Evolutionary conservation across 768 basidiomycete species (phyloP).

Genomic region (Dictyophora rubrovolvata): DNA sequence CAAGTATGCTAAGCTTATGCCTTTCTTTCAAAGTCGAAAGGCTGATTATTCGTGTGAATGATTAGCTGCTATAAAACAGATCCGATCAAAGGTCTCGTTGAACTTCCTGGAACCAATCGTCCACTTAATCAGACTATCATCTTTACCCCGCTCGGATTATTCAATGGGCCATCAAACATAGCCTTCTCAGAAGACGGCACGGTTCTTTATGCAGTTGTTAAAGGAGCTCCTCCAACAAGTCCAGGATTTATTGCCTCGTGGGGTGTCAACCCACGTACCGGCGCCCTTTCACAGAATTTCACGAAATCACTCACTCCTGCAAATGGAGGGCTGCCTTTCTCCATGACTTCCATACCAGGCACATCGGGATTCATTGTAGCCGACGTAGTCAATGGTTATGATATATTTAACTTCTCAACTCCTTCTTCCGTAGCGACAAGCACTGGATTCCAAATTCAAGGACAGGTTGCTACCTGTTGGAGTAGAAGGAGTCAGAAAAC

Average conservation of each 20-base stretch:
- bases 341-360: slow-evolving; percentile 27
- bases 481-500: slow-evolving; percentile 20
- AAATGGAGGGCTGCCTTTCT: slow-evolving; percentile 39
- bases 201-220: slow-evolving; percentile 37
- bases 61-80: slow-evolving; percentile 36
- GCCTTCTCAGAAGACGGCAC: slow-evolving; percentile 36
- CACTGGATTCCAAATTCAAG: slow-evolving; percentile 15
- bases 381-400: slow-evolving; percentile 21
- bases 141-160: slow-evolving; percentile 38
- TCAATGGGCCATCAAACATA: slow-evolving; percentile 34
- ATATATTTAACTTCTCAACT: slow-evolving; percentile 20
- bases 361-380: slow-evolving; percentile 20
- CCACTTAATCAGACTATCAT: slow-evolving; percentile 38
- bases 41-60: background rate
- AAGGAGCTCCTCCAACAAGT: slow-evolving; percentile 37
- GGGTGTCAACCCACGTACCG: slow-evolving; percentile 31
- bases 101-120: slow-evolving; percentile 32
- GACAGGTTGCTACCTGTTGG: slow-evolving; percentile 24
- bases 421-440: slow-evolving; percentile 8
- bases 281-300: slow-evolving; percentile 34
- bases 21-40: background rate
- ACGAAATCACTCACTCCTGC: slow-evolving; percentile 24
- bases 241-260: slow-evolving; percentile 40
- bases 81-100: slow-evolving; percentile 28
- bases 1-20: slow-evolving; percentile 19